A percentile compares a stretch with the other conserved stretches of the same genome.
phyloP scores from a whole-genome alignment of 106 monocot species.

The Acanthochlamys bracteata region DNA sequence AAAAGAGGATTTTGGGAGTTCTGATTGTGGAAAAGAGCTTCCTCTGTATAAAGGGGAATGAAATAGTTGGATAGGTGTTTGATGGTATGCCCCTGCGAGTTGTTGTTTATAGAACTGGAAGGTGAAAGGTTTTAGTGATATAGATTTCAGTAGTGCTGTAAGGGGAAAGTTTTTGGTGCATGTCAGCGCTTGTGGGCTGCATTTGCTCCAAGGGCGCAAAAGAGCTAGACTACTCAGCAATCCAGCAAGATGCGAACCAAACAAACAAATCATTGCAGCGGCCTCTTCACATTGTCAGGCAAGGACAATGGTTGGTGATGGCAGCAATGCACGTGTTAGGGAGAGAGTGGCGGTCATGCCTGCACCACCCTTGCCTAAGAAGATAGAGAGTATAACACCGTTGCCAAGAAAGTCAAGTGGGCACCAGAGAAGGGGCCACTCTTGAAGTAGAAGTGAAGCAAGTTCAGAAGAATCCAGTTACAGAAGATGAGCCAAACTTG shows the following conservation, averaged over 20 bases:
- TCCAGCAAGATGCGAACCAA: not conserved
- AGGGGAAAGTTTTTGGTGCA: not conserved
- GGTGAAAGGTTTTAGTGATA: too few relatives aligned
- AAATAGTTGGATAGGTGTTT: too few relatives aligned
- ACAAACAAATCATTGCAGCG: slow-evolving; percentile 22
- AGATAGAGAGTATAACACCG: slow-evolving; percentile 5
- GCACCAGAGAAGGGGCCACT: slow-evolving; percentile 14
- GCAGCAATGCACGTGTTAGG: slow-evolving; percentile 18
- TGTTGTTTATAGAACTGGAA: too few relatives aligned
- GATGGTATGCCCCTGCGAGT: too few relatives aligned
- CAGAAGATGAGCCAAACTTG: slow-evolving; percentile 5
- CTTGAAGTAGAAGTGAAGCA: slow-evolving; percentile 1
- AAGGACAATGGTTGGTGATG: slow-evolving; percentile 9
- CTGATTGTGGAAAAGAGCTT: too few relatives aligned
- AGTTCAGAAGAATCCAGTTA: not conserved
- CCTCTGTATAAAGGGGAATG: too few relatives aligned
- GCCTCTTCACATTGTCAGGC: slow-evolving; percentile 23
- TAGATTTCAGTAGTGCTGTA: too few relatives aligned
- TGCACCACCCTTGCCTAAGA: not conserved
- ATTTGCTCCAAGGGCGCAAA: slow-evolving; percentile 29
- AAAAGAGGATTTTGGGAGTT: too few relatives aligned
- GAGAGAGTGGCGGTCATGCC: not conserved
- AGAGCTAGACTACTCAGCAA: not conserved
- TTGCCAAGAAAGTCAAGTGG: not conserved
- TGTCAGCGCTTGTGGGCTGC: slow-evolving; percentile 38